A percentile compares a stretch with the other conserved stretches of the same genome.
These are phyloP conservation scores for Aspergillus fijiensis DNA, from an alignment of 2,329 filamentous ascomycete species.

Conservation along the genomic window DNA sequence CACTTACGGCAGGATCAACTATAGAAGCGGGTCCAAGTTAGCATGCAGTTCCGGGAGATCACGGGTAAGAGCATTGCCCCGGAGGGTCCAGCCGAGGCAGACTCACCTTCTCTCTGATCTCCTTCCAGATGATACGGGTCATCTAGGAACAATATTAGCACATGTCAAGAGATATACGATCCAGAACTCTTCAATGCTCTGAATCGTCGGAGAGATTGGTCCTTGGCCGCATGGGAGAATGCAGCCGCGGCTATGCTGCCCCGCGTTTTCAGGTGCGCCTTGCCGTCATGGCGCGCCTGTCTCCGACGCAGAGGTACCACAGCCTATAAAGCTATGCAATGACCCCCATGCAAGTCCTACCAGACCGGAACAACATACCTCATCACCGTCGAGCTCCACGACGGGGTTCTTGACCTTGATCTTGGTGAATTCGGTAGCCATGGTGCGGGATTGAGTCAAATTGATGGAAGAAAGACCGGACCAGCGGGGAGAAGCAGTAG, in stretches of 20 bases:
- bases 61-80: constrained; percentile 15
- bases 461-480: constrained; percentile 29
- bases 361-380: constrained; percentile 39
- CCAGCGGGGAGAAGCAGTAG: constrained; percentile 29
- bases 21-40: constrained; percentile 15
- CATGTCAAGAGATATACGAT: neutral
- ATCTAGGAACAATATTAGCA: constrained; percentile 57
- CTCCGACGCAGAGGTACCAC: constrained; percentile 13
- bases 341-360: constrained; percentile 4
- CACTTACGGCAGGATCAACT: constrained; percentile 77
- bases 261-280: constrained; percentile 27
- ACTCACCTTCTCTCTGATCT: constrained; percentile 88
- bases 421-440: constrained; percentile 63
- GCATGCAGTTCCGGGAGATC: constrained; percentile 10
- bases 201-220: constrained; percentile 24
- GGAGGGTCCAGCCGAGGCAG: constrained; percentile 8
- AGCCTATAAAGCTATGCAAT: constrained; percentile 11
- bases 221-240: constrained; percentile 20
- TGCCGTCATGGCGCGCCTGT: constrained; percentile 27
- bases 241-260: constrained; percentile 31
- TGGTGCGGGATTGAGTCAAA: constrained; percentile 45
- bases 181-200: constrained; percentile 1
- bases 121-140: constrained; percentile 98
- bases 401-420: constrained; percentile 99
- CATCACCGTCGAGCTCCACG: constrained; percentile 90